Evolutionary conservation across 768 basidiomycete species (phyloP).

Genomic region (Myochromella boudieri): DNA sequence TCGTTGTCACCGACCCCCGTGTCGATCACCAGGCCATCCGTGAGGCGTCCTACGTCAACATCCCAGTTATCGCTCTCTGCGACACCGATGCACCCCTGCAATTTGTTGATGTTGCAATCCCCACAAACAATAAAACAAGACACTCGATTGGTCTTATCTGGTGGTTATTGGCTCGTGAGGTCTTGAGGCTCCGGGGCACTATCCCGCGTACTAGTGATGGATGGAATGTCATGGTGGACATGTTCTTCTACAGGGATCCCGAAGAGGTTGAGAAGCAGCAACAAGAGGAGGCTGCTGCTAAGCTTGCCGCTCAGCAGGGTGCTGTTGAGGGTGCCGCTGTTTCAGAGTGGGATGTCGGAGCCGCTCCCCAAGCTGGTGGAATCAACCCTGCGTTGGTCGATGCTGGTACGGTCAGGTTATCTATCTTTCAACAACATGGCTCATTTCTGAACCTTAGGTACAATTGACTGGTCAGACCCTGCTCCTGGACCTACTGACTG

Average conservation of each 20-base stretch:
- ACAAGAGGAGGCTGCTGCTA: conserved; percentile 88
- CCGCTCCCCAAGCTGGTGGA: conserved; percentile 64
- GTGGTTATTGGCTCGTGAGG: conserved; percentile 97
- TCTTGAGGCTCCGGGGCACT: conserved; percentile 92
- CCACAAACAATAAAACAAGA: conserved; percentile 98
- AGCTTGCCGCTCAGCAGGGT: conserved; percentile 62
- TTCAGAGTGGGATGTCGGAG: conserved; percentile 76
- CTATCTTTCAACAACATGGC: background rate
- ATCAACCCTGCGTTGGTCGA: conserved; percentile 80
- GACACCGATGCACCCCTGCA: conserved; percentile 98
- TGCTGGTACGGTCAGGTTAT: conserved; percentile 48
- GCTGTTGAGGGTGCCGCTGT: conserved; percentile 47
- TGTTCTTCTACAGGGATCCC: conserved; percentile 99
- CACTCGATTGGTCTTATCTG: conserved; percentile 97
- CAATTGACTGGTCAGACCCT: conserved; percentile 82
- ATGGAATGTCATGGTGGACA: conserved; percentile 99
- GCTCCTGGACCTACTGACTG: conserved; percentile 68
- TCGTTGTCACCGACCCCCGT: conserved; percentile 97
- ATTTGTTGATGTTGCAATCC: conserved; percentile 98
- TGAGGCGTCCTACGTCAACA: conserved; percentile 99
- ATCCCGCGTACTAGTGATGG: conserved; percentile 89
- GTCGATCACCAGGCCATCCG: conserved; percentile 99
- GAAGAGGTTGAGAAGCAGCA: conserved; percentile 99
- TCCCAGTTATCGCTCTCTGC: conserved; percentile 98
- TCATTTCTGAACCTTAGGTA: conserved; percentile 37